phyloP scores from a whole-genome alignment of 176 grass and related monocot species.

The Alopecurus myosuroides region DNA sequence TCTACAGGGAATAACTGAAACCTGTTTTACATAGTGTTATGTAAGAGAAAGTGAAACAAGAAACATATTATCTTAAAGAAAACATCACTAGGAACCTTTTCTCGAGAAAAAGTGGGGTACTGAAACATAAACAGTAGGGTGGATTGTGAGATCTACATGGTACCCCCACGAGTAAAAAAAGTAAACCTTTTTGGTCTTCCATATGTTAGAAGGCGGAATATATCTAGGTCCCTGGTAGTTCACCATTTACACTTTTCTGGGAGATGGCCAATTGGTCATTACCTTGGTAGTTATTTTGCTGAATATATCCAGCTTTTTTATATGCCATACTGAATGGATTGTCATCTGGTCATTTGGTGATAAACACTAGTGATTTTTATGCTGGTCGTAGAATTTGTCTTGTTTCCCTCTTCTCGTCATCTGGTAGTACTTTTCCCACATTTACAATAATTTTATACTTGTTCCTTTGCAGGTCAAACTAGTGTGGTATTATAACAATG shows the following conservation, averaged over 20 bases:
- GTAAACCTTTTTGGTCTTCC: not conserved
- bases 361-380: not conserved
- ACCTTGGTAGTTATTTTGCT: not conserved
- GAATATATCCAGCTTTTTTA: not conserved
- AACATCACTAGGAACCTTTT: not conserved
- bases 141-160: not conserved
- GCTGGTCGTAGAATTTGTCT: not conserved
- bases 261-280: not conserved
- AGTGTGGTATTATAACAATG: slow-evolving; percentile 99
- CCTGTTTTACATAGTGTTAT: not conserved
- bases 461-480: slow-evolving; percentile 74
- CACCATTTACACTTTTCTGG: not conserved
- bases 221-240: not conserved
- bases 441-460: not conserved
- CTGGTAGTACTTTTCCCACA: not conserved
- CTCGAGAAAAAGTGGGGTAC: not conserved
- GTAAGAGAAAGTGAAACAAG: not conserved
- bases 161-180: not conserved
- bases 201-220: not conserved
- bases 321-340: not conserved
- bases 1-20: not conserved
- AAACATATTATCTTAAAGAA: not conserved
- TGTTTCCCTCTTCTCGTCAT: not conserved
- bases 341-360: not conserved
- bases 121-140: not conserved